phyloP scores from a whole-genome alignment of 2,329 filamentous ascomycete genomes.

The Penicillium griseofulvum region DNA sequence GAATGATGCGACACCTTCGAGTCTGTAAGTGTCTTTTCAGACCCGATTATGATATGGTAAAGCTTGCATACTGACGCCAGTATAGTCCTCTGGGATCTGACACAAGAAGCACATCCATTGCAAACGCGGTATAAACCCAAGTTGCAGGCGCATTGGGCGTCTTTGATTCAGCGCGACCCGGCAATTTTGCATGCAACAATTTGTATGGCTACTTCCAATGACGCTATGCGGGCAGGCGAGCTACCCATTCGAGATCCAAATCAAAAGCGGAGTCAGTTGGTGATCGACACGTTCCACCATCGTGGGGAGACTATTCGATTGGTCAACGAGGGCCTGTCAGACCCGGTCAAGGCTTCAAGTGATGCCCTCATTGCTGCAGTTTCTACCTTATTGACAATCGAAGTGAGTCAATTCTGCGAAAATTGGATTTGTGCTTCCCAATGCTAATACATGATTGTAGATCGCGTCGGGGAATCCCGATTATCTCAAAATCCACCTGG shows the following conservation, averaged over 20 bases:
- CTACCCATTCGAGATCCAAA: constrained; percentile 35
- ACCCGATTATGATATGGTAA: neutral
- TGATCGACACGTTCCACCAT: constrained; percentile 40
- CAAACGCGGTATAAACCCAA: constrained; percentile 35
- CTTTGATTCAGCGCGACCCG: constrained; percentile 36
- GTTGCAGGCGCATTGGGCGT: constrained; percentile 36
- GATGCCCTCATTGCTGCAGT: constrained; percentile 41
- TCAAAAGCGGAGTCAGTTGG: constrained; percentile 30
- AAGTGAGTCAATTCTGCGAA: constrained; percentile 26
- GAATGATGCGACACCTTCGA: constrained; percentile 39
- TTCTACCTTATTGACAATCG: constrained; percentile 40
- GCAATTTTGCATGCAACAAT: constrained; percentile 39
- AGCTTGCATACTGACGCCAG: constrained; percentile 1
- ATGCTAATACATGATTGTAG: constrained; percentile 17
- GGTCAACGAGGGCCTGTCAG: constrained; percentile 40
- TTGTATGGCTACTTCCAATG: constrained; percentile 39
- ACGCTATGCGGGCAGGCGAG: constrained; percentile 33
- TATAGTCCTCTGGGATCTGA: constrained; percentile 38
- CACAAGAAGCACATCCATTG: constrained; percentile 37
- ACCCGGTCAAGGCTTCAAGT: constrained; percentile 38
- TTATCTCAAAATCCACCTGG: constrained; percentile 40
- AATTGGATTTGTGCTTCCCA: neutral
- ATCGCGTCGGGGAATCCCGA: constrained; percentile 41
- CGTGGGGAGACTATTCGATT: constrained; percentile 41
- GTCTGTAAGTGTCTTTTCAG: constrained; percentile 28